These are phyloP conservation scores for Effrenium voratum DNA, from an alignment of 73 alveolate genomes.

Conservation along the genomic window DNA sequence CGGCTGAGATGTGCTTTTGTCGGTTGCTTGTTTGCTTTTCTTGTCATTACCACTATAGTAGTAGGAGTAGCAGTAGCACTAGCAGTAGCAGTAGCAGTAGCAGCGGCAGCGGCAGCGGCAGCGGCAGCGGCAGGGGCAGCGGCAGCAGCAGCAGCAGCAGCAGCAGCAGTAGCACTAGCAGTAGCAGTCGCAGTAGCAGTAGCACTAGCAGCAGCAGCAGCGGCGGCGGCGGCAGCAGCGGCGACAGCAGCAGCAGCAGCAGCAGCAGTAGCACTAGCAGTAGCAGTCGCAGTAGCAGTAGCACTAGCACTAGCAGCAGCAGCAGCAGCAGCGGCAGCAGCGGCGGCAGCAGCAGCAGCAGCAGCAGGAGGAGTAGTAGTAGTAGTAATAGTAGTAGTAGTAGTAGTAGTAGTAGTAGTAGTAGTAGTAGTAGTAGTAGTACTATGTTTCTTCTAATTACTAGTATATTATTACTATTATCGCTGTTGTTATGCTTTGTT, in stretches of 20 bases:
- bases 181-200: background rate
- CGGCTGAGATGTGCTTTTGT: too few species aligned
- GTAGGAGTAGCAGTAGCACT: background rate
- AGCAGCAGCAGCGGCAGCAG: background rate
- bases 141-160: background rate
- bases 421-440: background rate
- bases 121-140: background rate
- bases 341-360: slow-evolving; percentile 19
- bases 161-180: background rate
- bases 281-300: background rate
- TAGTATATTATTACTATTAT: too few species aligned
- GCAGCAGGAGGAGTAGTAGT: background rate
- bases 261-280: slow-evolving; percentile 1
- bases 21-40: too few species aligned
- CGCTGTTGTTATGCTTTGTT: too few species aligned
- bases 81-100: background rate
- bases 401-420: background rate
- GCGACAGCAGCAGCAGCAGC: background rate
- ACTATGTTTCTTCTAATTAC: background rate
- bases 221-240: background rate
- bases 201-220: slow-evolving; percentile 9
- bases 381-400: background rate
- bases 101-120: background rate
- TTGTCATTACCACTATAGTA: too few species aligned
- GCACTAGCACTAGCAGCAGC: slow-evolving; percentile 8